A percentile compares a stretch with the other conserved stretches of the same genome.
These are phyloP conservation scores for Dipsacomyces acuminosporus DNA, from an alignment of 371 early-diverging fungal species.

Conservation along the genomic window DNA sequence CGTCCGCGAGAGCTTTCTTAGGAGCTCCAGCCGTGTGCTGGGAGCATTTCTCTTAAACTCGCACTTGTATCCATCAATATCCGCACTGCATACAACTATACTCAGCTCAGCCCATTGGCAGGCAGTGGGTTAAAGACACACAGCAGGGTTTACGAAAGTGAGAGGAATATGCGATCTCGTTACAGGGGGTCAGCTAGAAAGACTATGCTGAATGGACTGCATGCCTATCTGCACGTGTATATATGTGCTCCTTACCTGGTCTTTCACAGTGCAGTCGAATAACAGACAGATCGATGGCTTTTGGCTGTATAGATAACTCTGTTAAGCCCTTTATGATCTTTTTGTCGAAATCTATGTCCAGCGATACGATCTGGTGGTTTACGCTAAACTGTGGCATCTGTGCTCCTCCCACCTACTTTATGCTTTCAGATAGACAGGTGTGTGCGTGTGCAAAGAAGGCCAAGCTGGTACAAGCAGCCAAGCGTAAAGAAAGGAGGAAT, in stretches of 20 bases:
- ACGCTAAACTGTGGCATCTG: slow-evolving; percentile 22
- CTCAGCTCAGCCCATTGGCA: too few species aligned
- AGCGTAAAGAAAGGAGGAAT: too few species aligned
- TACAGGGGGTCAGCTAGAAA: too few species aligned
- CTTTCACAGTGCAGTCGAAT: slow-evolving; percentile 45
- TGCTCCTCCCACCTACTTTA: too few species aligned
- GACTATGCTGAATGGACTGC: not conserved
- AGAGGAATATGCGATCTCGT: too few species aligned
- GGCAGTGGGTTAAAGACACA: too few species aligned
- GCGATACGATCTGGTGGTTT: slow-evolving; percentile 51
- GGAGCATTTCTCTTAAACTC: slow-evolving; percentile 55
- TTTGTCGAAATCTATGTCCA: slow-evolving; percentile 52
- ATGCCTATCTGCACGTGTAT: not conserved
- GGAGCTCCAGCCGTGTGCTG: slow-evolving; percentile 49
- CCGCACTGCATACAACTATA: slow-evolving; percentile 55
- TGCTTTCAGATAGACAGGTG: too few species aligned
- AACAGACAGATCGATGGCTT: slow-evolving; percentile 6
- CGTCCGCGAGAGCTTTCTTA: slow-evolving; percentile 51
- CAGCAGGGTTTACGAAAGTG: too few species aligned
- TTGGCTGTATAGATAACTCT: slow-evolving; percentile 41
- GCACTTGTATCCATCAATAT: slow-evolving; percentile 55
- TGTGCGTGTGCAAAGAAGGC: too few species aligned
- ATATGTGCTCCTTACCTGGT: slow-evolving; percentile 29
- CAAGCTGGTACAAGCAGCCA: too few species aligned
- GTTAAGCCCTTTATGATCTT: slow-evolving; percentile 44